A percentile compares a stretch with the other conserved stretches of the same genome.
phyloP scores from a whole-genome alignment of 2,329 filamentous ascomycete genomes.

The Claviceps sp. region DNA sequence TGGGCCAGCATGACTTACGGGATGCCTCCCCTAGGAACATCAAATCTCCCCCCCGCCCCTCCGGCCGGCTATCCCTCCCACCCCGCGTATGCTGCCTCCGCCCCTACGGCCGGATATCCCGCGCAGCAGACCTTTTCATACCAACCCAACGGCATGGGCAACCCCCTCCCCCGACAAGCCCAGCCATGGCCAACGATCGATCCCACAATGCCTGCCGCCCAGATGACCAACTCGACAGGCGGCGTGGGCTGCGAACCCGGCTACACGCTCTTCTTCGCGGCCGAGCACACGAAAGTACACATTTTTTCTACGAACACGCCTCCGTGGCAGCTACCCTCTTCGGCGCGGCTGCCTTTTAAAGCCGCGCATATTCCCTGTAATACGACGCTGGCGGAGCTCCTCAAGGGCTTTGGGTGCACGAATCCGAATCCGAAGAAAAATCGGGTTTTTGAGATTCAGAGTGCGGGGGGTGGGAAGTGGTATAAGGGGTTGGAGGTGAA shows the following conservation, averaged over 20 bases:
- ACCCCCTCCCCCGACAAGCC: slow-evolving; percentile 24
- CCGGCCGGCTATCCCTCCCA: slow-evolving; percentile 12
- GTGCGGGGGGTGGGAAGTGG: slow-evolving; percentile 45
- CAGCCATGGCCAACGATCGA: slow-evolving; percentile 30
- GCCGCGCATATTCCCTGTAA: slow-evolving; percentile 38
- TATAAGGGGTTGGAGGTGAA: slow-evolving; percentile 38
- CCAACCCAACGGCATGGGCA: slow-evolving; percentile 25
- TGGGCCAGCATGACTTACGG: slow-evolving; percentile 17
- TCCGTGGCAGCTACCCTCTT: slow-evolving; percentile 38
- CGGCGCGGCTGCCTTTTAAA: slow-evolving; percentile 30
- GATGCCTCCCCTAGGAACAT: slow-evolving; percentile 9
- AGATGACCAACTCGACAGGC: slow-evolving; percentile 43
- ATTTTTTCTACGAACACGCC: slow-evolving; percentile 36
- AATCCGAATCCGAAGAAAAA: slow-evolving; percentile 40
- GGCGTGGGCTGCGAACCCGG: slow-evolving; percentile 46
- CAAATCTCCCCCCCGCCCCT: slow-evolving; percentile 5
- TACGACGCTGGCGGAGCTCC: slow-evolving; percentile 40
- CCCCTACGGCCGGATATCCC: slow-evolving; percentile 13
- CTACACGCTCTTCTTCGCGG: slow-evolving; percentile 49
- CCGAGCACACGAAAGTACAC: slow-evolving; percentile 45
- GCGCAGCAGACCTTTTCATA: slow-evolving; percentile 16
- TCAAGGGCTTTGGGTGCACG: slow-evolving; percentile 43
- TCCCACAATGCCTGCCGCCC: slow-evolving; percentile 33
- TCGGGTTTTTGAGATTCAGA: slow-evolving; percentile 40
- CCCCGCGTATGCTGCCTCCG: slow-evolving; percentile 1